Conservation (phyloP, 345 rosid species). For the Eutrema japonicum region DNA sequence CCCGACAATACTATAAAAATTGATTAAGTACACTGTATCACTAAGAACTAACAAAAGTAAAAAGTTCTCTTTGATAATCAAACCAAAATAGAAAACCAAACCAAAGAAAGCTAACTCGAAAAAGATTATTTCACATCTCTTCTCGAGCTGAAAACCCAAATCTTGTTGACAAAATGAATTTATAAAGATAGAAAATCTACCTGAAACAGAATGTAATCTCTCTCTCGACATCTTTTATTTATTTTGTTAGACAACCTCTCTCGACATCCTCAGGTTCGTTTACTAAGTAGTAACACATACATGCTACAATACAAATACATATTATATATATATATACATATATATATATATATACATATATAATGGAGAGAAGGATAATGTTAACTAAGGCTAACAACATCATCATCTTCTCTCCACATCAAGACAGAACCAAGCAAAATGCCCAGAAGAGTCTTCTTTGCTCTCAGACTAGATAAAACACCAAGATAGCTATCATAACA, state of each 20-base stretch:
- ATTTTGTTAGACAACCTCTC: background rate
- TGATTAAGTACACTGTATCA: no score
- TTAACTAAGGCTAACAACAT: conserved; percentile 23
- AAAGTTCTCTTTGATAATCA: background rate
- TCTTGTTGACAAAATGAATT: background rate
- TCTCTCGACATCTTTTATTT: background rate
- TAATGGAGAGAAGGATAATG: background rate
- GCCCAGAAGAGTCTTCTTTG: background rate
- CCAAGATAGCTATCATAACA: conserved; percentile 37
- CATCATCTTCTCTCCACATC: conserved; percentile 8
- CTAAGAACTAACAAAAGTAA: no score
- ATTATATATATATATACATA: background rate
- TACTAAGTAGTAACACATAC: background rate
- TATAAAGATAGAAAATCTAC: background rate
- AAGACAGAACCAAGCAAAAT: conserved; percentile 22
- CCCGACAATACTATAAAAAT: no score
- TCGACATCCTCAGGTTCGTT: background rate
- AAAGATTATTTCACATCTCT: background rate
- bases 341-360: background rate
- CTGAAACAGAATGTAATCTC: background rate
- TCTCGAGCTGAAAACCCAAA: background rate
- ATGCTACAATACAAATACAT: background rate
- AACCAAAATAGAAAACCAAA: no score
- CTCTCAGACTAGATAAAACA: conserved; percentile 32
- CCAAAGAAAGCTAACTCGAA: background rate